Conservation (phyloP, 495 filamentous ascomycete genomes). For the Neurospora tetraspora region DNA sequence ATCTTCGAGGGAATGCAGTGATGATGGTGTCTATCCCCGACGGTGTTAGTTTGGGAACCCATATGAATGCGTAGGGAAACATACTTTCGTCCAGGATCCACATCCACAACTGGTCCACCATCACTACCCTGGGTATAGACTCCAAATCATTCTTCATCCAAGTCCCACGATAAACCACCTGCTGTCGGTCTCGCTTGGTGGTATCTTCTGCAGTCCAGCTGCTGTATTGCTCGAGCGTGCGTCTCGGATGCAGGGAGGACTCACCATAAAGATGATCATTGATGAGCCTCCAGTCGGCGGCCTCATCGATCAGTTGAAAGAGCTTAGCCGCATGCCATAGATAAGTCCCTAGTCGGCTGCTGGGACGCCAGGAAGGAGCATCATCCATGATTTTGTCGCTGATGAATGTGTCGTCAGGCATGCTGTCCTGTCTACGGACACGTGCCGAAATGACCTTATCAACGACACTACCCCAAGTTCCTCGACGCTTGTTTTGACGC, state of each 20-base stretch:
- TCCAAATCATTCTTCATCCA: conserved; percentile 12
- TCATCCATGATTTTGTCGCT: conserved; percentile 1
- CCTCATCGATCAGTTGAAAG: conserved; percentile 19
- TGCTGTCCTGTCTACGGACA: not conserved
- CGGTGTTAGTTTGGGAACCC: not conserved
- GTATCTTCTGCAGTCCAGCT: conserved; percentile 15
- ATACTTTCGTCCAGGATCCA: conserved; percentile 50
- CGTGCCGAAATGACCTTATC: conserved; percentile 7
- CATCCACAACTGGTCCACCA: conserved; percentile 70
- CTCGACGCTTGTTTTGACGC: conserved; percentile 12
- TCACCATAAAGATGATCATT: conserved; percentile 14
- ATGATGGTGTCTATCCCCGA: conserved; percentile 43
- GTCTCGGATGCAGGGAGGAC: conserved; percentile 9
- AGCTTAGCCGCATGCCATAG: conserved; percentile 18
- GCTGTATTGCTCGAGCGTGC: conserved; percentile 15
- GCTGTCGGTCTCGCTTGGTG: conserved; percentile 11
- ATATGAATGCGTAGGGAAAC: not conserved
- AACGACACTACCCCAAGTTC: conserved; percentile 17
- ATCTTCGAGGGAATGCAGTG: conserved; percentile 58
- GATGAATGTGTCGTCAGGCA: not conserved
- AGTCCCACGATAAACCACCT: conserved; percentile 14
- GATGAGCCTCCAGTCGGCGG: conserved; percentile 18
- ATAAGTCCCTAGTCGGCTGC: conserved; percentile 13
- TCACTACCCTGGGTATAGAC: conserved; percentile 52
- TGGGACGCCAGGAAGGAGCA: conserved; percentile 13